Percentiles rank a stretch among this genome's conserved stretches.
Conservation (phyloP, 106 monocot species). For the Alisma plantagoaquatica region DNA sequence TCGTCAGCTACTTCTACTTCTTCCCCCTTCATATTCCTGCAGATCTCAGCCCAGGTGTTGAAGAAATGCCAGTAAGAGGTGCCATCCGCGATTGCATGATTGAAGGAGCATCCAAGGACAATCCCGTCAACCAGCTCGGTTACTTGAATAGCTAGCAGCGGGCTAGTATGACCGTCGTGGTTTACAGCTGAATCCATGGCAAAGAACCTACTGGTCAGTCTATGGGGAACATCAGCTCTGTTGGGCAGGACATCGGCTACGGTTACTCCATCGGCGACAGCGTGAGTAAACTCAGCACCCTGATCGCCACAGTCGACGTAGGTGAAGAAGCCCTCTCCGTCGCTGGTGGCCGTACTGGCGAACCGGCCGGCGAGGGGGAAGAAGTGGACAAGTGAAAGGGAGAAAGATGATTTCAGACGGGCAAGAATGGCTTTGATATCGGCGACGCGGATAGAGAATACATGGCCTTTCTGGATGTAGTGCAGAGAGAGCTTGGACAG, state of each 20-base stretch:
- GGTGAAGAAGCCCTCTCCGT: background rate
- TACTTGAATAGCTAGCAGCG: slow-evolving; percentile 16
- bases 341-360: slow-evolving; percentile 2
- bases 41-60: slow-evolving; percentile 34
- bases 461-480: slow-evolving; percentile 56
- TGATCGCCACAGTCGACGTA: slow-evolving; percentile 18
- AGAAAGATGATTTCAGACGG: slow-evolving; percentile 15
- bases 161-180: slow-evolving; percentile 6
- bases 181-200: slow-evolving; percentile 5
- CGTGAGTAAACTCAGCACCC: slow-evolving; percentile 42
- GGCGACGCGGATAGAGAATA: slow-evolving; percentile 19
- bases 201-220: slow-evolving; percentile 11
- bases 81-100: slow-evolving; percentile 30
- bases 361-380: slow-evolving; percentile 46
- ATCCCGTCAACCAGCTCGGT: slow-evolving; percentile 31
- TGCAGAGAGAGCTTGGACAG: slow-evolving; percentile 21
- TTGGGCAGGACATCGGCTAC: background rate
- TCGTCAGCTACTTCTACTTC: no score
- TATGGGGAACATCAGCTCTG: slow-evolving; percentile 5
- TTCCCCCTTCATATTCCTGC: background rate
- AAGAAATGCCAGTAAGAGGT: slow-evolving; percentile 37
- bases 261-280: background rate
- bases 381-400: slow-evolving; percentile 9
- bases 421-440: slow-evolving; percentile 8
- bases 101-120: slow-evolving; percentile 26